Percentiles rank a stretch among this genome's conserved stretches.
Conservation (phyloP, 2,329 filamentous ascomycete species). For the Chrysosporium keratinophilum region DNA sequence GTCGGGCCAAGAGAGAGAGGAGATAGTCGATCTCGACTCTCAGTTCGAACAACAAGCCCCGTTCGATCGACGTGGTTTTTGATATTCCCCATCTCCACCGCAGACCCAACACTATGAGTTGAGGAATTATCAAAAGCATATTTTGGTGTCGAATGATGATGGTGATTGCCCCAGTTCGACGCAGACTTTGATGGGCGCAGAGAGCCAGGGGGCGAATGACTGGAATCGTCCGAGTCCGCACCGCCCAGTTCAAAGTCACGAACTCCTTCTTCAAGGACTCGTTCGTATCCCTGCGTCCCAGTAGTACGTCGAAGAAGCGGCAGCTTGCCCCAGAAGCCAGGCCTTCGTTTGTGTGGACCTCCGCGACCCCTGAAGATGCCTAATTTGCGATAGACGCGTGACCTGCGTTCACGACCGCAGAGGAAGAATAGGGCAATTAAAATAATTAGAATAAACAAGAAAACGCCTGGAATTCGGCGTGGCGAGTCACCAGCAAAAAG, state of each 20-base stretch:
- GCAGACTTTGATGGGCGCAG: slow-evolving; percentile 41
- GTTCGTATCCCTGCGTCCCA: slow-evolving; percentile 56
- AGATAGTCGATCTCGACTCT: slow-evolving; percentile 69
- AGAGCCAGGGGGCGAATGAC: slow-evolving; percentile 47
- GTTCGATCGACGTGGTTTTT: slow-evolving; percentile 46
- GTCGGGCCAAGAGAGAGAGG: slow-evolving; percentile 43
- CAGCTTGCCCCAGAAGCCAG: slow-evolving; percentile 54
- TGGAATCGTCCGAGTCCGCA: slow-evolving; percentile 52
- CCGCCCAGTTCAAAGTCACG: slow-evolving; percentile 69
- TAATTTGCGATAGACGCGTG: slow-evolving; percentile 49
- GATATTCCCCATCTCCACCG: slow-evolving; percentile 15
- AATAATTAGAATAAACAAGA: slow-evolving; percentile 68
- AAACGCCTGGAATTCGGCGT: slow-evolving; percentile 59
- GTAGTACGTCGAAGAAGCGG: slow-evolving; percentile 25
- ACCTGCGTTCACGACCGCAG: slow-evolving; percentile 66
- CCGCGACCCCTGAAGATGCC: slow-evolving; percentile 28
- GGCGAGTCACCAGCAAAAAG: slow-evolving; percentile 58
- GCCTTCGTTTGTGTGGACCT: slow-evolving; percentile 22
- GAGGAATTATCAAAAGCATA: slow-evolving; percentile 34
- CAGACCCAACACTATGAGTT: slow-evolving; percentile 30
- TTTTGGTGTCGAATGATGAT: slow-evolving; percentile 27
- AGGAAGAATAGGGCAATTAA: slow-evolving; percentile 61
- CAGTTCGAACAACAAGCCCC: slow-evolving; percentile 69
- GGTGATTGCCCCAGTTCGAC: slow-evolving; percentile 21
- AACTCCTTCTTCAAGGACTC: slow-evolving; percentile 69